phyloP scores from a whole-genome alignment of 176 grass and related monocot species.

The Musa acuminata region DNA sequence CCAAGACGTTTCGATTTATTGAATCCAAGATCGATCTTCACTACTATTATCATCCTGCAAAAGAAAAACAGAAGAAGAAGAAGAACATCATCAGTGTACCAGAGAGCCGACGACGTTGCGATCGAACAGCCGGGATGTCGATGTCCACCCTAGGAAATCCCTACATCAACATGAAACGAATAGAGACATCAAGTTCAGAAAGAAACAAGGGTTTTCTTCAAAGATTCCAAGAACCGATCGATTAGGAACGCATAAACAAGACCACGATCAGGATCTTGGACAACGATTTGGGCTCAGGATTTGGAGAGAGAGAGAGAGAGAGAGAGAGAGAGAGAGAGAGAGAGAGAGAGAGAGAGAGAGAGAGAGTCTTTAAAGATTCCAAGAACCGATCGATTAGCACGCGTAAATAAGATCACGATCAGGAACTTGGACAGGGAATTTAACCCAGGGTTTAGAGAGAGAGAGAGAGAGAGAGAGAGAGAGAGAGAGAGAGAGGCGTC shows the following conservation, averaged over 20 bases:
- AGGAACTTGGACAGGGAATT: too few relatives aligned
- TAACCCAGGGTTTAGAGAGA: not conserved
- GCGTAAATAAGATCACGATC: too few relatives aligned
- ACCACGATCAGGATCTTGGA: too few relatives aligned
- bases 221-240: not conserved
- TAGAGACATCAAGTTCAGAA: constrained; percentile 9
- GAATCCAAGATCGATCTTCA: too few relatives aligned
- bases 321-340: too few relatives aligned
- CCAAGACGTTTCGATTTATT: too few relatives aligned
- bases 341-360: too few relatives aligned
- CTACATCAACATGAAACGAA: constrained; percentile 20
- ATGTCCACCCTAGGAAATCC: constrained; percentile 71
- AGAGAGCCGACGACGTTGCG: constrained; percentile 42
- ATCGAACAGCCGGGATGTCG: constrained; percentile 48
- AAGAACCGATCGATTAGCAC: too few relatives aligned
- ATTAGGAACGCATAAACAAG: not conserved
- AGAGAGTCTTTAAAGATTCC: too few relatives aligned
- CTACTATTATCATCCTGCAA: too few relatives aligned
- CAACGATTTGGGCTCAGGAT: too few relatives aligned
- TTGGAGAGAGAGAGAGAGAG: too few relatives aligned
- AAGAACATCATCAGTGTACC: constrained; percentile 31
- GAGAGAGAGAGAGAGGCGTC: not conserved
- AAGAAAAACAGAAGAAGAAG: not conserved
- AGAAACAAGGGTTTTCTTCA: not conserved
- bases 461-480: not conserved